Evolutionary conservation across 352 stramenopile genomes (phyloP), one percentile per base, ranked within the genome.

Genomic region (Phytopythium ostracodes): DNA sequence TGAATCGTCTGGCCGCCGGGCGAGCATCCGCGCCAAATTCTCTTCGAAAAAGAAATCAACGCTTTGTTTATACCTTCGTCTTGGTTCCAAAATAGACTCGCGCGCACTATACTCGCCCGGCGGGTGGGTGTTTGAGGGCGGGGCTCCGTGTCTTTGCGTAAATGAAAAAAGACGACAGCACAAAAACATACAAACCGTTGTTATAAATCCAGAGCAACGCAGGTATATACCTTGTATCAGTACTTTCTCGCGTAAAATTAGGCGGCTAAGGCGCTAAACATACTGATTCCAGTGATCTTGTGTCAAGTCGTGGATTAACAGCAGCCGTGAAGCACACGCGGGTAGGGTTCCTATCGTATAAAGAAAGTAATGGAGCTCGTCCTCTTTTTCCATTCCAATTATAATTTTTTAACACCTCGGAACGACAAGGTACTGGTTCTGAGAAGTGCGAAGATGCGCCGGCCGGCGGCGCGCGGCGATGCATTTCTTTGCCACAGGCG

Each of bases 401-500:
- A 44, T 44, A 44, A 22, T 58, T 59, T 35, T 59, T 59, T 59
- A 59, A 59, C 53, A 59, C 35, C 33, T 11, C n/a, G n/a, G n/a
- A n/a, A n/a, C n/a, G n/a, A n/a, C 49, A 14, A 18, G 52, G 29
- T 2, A 55, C 49, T 55, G 49, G 25, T 51, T 31, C 44, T 53
- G 46, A 33, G 46, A 38, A 55, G 49, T 24, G 49, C 49, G 29
- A 55, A 38, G 49, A 55, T 55, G 49, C 49, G 49, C 53, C 38
- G 35, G 33, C 10, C 7, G 7, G 3, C 18, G 15, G 7, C 17
- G 40, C 18, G 18, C 5, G 10, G 44, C 24, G 24, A 33, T 67
- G 72, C 76, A 72, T 80, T 78, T 84, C 73, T 81, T 80, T 84
- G 73, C 60, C 36, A 51, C 73, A 66, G 57, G 60, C 42, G 42